Percentiles rank a stretch among this genome's conserved stretches.
These are phyloP conservation scores for Umbelopsis sp. DNA, from an alignment of 192 early-diverging fungal species.

Conservation along the genomic window DNA sequence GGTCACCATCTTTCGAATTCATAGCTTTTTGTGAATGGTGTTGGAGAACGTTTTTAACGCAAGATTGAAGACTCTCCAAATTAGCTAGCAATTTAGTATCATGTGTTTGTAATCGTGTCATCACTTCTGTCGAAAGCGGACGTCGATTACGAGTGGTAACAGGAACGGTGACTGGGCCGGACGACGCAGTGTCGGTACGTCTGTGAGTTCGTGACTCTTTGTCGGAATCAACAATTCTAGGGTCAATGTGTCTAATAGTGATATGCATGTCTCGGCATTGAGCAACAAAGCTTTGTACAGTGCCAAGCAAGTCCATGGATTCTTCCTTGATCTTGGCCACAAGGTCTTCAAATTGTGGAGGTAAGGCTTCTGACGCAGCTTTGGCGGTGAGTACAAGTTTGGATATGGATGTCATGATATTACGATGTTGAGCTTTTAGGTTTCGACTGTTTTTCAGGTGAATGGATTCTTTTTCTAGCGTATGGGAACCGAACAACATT, in stretches of 20 bases:
- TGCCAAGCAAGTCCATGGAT: conserved; percentile 73
- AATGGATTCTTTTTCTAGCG: conserved; percentile 67
- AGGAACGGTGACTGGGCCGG: background rate
- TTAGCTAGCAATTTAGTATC: background rate
- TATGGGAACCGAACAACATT: conserved; percentile 82
- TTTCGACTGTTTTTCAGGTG: conserved; percentile 64
- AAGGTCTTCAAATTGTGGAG: conserved; percentile 22
- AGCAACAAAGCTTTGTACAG: conserved; percentile 73
- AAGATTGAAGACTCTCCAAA: background rate
- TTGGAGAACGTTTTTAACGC: background rate
- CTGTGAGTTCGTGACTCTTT: background rate
- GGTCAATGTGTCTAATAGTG: conserved; percentile 44
- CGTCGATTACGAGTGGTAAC: background rate
- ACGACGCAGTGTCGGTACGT: background rate
- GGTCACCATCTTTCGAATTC: background rate
- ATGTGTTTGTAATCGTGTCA: background rate
- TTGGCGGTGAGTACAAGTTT: conserved; percentile 84
- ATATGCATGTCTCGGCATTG: conserved; percentile 40
- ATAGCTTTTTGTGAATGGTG: background rate
- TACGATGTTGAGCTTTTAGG: conserved; percentile 73
- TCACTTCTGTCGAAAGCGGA: background rate
- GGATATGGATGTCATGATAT: conserved; percentile 80
- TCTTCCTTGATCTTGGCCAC: conserved; percentile 71
- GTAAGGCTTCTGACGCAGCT: conserved; percentile 61
- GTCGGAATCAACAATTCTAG: conserved; percentile 21